phyloP scores from a whole-genome alignment of 2,329 filamentous ascomycete genomes.

The Paramyrothecium sp. region DNA sequence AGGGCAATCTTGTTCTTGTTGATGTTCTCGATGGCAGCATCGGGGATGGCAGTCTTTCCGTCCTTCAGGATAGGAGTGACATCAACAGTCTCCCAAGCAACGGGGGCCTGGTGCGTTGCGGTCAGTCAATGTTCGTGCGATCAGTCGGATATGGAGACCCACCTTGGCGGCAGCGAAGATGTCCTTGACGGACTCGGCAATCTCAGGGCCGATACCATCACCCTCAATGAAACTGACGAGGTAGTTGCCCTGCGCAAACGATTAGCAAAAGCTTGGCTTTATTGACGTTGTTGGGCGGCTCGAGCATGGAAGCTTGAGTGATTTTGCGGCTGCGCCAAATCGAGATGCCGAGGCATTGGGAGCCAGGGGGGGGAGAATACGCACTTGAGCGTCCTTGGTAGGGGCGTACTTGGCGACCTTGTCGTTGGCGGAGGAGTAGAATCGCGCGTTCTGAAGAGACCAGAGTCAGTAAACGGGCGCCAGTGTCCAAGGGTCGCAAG shows the following conservation, averaged over 20 bases:
- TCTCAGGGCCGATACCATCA: slow-evolving; percentile 98
- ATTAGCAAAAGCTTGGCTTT: slow-evolving; percentile 19
- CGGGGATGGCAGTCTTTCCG: slow-evolving; percentile 92
- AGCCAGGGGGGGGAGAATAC: slow-evolving; percentile 30
- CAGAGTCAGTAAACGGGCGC: slow-evolving; percentile 15
- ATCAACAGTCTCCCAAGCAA: slow-evolving; percentile 96
- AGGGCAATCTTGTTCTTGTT: slow-evolving; percentile 94
- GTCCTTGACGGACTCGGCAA: slow-evolving; percentile 96
- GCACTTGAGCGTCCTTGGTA: slow-evolving; percentile 82
- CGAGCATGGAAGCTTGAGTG: slow-evolving; percentile 30
- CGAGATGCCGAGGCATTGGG: slow-evolving; percentile 9
- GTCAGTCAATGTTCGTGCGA: slow-evolving; percentile 18
- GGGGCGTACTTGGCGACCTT: slow-evolving; percentile 93
- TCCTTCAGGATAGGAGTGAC: slow-evolving; percentile 92
- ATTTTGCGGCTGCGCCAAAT: slow-evolving; percentile 30
- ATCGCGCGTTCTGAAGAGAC: slow-evolving; percentile 48
- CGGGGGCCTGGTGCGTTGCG: slow-evolving; percentile 62
- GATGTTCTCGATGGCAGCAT: slow-evolving; percentile 90
- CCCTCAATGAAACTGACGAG: slow-evolving; percentile 97
- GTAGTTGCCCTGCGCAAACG: slow-evolving; percentile 74
- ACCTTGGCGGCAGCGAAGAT: slow-evolving; percentile 96
- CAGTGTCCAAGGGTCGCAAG: slow-evolving; percentile 11
- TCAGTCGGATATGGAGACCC: slow-evolving; percentile 27
- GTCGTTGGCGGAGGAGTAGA: slow-evolving; percentile 64
- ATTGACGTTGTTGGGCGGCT: slow-evolving; percentile 2